Evolutionary conservation across 2,329 filamentous ascomycete genomes (phyloP), one percentile per base, ranked within the genome.

Genomic region (Pseudonectria foliicola): DNA sequence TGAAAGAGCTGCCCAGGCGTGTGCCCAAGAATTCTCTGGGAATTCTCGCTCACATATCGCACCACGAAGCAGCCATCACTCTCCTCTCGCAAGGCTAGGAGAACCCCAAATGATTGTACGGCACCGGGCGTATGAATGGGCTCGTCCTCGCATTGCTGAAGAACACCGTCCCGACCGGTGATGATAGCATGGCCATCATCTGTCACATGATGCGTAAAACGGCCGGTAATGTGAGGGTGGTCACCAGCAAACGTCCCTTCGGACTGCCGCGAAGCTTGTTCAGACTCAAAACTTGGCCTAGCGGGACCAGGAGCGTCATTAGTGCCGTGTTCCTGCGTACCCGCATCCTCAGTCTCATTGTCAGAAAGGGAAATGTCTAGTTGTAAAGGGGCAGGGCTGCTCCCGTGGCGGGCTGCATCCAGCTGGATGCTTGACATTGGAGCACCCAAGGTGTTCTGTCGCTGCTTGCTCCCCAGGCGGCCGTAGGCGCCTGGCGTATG

Each of bases 121-220:
- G 85, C 84, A 24, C 87, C 87, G 1, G 88, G 88, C 1, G 87
- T 82, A 45, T 90, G 86, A 16, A 95, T 94, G 0, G 88, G 87
- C 51, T 95, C 88, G 51, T 95, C 88, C 57, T 95, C 88, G 53
- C 88, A 95, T 34, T 78, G 74, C 54, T 93, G 84, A 29, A 92
- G 63, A 1, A 71, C 75, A 2, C 78, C 81, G 34, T 86, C 79
- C 36, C 82, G 73, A 6, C 87, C 87, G 1, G 85, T 92, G 35
- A 94, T 85, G 21, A 94, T 75, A 16, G 82, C 78, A 61, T 95
- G 86, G 0, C 87, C 87, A 12, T 79, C 82, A 3, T 84, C 77
- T 0, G 84, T 88, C 16, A 82, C 65, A 4, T 84, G 68, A 53
- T 95, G 85, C 46, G 80, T 83, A 61, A 93, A 94, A 3, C 87